Conservation (phyloP, 192 early-diverging fungal genomes). For the Jimgerdemannia flammicorona region DNA sequence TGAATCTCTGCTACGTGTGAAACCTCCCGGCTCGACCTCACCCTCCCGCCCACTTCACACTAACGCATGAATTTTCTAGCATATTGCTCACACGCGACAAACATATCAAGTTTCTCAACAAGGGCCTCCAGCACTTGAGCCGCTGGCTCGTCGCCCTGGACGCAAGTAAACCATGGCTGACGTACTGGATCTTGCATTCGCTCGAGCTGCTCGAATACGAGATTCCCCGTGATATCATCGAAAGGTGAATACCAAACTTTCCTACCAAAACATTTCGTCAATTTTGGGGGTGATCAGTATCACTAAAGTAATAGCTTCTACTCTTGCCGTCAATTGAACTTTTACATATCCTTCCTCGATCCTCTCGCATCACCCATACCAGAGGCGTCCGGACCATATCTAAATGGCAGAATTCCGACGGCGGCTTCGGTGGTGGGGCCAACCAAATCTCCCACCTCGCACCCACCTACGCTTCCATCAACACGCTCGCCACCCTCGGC, state of each 20-base stretch:
- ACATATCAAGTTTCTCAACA: constrained; percentile 57
- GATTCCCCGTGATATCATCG: constrained; percentile 42
- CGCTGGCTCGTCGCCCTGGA: constrained; percentile 65
- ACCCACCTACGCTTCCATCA: constrained; percentile 84
- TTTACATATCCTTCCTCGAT: too few species aligned
- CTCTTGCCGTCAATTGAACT: too few species aligned
- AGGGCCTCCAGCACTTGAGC: constrained; percentile 47
- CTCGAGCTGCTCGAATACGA: constrained; percentile 69
- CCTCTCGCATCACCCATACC: too few species aligned
- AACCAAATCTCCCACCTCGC: constrained; percentile 86
- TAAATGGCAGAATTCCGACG: constrained; percentile 61
- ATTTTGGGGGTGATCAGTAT: not conserved
- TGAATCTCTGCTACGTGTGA: too few species aligned
- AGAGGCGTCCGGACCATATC: constrained; percentile 59
- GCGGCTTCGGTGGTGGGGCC: constrained; percentile 88
- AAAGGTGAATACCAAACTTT: constrained; percentile 31
- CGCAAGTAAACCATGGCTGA: constrained; percentile 87
- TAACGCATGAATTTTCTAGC: constrained; percentile 14
- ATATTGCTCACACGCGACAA: constrained; percentile 38
- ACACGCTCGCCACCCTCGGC: constrained; percentile 77
- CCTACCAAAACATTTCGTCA: too few species aligned
- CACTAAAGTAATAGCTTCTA: too few species aligned
- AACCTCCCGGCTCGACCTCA: too few species aligned
- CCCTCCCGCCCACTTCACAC: too few species aligned
- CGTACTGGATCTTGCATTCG: constrained; percentile 87